These are phyloP conservation scores for Cupressus sempervirens DNA, from an alignment of 75 land plant genomes.

Conservation along the genomic window DNA sequence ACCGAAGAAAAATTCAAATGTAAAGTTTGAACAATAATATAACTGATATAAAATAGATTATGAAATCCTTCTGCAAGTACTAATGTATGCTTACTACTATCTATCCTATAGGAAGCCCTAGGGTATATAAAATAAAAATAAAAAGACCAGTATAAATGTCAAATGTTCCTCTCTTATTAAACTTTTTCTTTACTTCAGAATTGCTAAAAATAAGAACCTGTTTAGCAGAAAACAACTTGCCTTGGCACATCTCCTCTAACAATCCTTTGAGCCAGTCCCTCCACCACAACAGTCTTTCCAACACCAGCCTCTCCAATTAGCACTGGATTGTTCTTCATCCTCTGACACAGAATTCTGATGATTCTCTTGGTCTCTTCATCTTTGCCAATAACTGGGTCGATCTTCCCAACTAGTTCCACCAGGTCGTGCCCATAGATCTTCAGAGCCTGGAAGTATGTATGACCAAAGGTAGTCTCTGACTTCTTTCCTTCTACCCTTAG, in stretches of 20 bases:
- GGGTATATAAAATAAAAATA: too few relatives aligned
- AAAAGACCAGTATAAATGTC: not conserved
- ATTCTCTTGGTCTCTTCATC: conserved; percentile 94
- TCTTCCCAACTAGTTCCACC: conserved; percentile 90
- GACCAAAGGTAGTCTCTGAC: conserved; percentile 85
- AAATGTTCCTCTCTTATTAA: not conserved
- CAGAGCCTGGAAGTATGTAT: conserved; percentile 82
- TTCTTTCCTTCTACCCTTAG: conserved; percentile 81
- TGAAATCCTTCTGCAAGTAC: too few relatives aligned
- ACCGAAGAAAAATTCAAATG: too few relatives aligned
- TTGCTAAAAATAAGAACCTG: not conserved
- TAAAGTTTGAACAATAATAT: too few relatives aligned
- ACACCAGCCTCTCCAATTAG: conserved; percentile 98
- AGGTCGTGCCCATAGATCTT: conserved; percentile 94
- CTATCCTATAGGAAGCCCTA: too few relatives aligned
- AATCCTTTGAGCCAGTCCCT: conserved; percentile 91
- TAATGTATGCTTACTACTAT: too few relatives aligned
- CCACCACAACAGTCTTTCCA: conserved; percentile 96
- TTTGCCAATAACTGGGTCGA: conserved; percentile 94
- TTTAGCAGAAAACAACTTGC: conserved; percentile 9
- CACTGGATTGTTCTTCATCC: conserved; percentile 97
- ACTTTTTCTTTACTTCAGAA: not conserved
- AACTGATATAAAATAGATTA: too few relatives aligned
- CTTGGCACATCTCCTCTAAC: conserved; percentile 91
- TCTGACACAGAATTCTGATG: conserved; percentile 73